phyloP scores from a whole-genome alignment of 352 stramenopile species.

The Halophytophthora batemanensis region DNA sequence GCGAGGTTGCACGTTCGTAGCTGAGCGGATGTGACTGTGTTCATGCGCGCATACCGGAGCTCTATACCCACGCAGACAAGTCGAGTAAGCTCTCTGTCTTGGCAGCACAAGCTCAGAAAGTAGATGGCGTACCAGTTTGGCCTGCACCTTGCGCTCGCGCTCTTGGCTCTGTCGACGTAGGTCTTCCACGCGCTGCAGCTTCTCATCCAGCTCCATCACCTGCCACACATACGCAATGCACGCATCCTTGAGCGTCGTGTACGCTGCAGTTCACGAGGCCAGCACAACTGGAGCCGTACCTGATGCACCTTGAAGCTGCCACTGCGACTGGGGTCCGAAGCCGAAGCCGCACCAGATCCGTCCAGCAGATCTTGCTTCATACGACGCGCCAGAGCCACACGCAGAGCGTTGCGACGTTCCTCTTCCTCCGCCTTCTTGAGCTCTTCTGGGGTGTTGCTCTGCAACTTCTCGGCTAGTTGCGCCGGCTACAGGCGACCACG shows the following conservation, averaged over 20 bases:
- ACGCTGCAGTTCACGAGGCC: background rate
- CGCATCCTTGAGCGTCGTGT: no score
- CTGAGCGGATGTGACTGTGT: no score
- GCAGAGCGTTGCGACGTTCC: conserved; percentile 62
- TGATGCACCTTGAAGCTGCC: conserved; percentile 54
- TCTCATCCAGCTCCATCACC: conserved; percentile 70
- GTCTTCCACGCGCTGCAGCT: conserved; percentile 75
- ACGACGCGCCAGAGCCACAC: conserved; percentile 62
- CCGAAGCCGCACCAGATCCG: conserved; percentile 16
- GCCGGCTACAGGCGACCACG: conserved; percentile 21
- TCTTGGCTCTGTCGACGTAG: conserved; percentile 63
- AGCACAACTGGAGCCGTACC: conserved; percentile 21
- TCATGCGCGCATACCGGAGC: conserved; percentile 14
- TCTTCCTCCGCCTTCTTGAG: conserved; percentile 68
- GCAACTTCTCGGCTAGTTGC: conserved; percentile 65
- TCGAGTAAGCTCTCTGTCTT: background rate
- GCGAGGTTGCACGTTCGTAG: no score
- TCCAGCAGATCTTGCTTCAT: conserved; percentile 84
- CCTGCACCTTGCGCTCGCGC: conserved; percentile 55
- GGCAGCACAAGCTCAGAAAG: background rate
- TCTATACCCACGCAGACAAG: conserved; percentile 3
- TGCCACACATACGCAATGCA: conserved; percentile 15
- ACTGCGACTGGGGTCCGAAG: conserved; percentile 16
- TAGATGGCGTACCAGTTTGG: conserved; percentile 37
- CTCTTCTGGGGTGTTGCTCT: conserved; percentile 49